Evolutionary conservation across 306 rosid genomes (phyloP), one percentile per base, ranked within the genome.

Genomic region (Rubus idaeus): DNA sequence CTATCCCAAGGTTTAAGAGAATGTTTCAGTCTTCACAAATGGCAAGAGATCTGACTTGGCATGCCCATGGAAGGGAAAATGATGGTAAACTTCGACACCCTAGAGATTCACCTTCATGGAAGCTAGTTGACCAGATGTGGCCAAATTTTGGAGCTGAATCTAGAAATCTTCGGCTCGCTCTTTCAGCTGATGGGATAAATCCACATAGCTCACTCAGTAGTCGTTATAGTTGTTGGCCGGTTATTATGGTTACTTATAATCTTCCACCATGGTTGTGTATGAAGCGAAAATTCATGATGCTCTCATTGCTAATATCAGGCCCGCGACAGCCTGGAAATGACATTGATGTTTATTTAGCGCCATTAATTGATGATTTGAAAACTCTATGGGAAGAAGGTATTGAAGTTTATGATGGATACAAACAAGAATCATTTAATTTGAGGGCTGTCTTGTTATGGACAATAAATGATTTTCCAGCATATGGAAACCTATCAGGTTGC

Each of bases 181-280:
- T 23, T 23, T 23, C 26, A 23, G 26, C 26, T 23, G 26, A 23
- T 23, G 26, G 26, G 26, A 23, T 23, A 23, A 23, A 23, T 23
- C 26, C 50, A 4, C 70, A 65, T 65, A 39, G 50, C n/a, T 12
- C 13, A 20, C n/a, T 65, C 41, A 65, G 49, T 40, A 39, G 50
- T 26, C 39, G 49, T 1, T 37, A 65, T 16, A 65, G 70, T 40
- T 13, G 70, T 40, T 65, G 50, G 70, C 70, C 70, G 41, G 70
- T 65, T 0, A 5, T 65, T 3, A 20, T 65, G 3, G 50, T 40
- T 10, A 40, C 41, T 65, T 40, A 65, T 37, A 39, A 65, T 40
- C 44, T 23, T 23, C 26, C 26, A 23, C 26, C 26, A 23, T 23
- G 26, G 26, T 23, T 23, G 26, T 23, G 26, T 65, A 40, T 40